Percentiles rank a stretch among this genome's conserved stretches.
These are phyloP conservation scores for Pyricularia sp. DNA, from an alignment of 2,329 filamentous ascomycete genomes.

Conservation along the genomic window DNA sequence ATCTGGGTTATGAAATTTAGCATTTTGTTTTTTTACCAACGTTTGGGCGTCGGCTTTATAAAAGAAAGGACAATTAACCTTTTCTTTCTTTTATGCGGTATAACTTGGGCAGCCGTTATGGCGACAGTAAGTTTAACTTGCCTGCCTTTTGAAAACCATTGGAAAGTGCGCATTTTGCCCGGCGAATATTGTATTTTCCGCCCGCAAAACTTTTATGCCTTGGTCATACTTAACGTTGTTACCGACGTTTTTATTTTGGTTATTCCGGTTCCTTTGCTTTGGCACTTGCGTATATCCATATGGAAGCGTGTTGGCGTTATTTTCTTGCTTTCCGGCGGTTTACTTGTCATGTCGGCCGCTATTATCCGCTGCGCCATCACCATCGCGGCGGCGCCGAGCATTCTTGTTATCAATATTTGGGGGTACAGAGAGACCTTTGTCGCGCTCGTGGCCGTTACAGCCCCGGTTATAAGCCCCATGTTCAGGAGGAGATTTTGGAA, in stretches of 20 bases:
- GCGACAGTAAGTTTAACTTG: neutral
- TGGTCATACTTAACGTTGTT: neutral
- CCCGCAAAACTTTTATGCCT: neutral
- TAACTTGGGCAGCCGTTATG: neutral
- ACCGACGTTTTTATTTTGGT: neutral
- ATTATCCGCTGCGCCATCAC: neutral
- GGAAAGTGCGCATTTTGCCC: neutral
- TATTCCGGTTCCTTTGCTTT: neutral
- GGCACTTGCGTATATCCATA: neutral
- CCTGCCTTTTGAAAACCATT: neutral
- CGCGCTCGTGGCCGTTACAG: neutral
- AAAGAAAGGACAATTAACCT: neutral
- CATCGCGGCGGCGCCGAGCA: neutral
- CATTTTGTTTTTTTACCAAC: neutral
- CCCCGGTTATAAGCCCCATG: neutral
- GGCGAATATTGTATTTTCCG: neutral
- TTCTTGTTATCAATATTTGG: neutral
- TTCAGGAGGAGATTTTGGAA: neutral
- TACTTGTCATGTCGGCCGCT: conserved; percentile 1
- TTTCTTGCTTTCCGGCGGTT: neutral
- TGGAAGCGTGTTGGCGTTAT: neutral
- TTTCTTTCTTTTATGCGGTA: neutral
- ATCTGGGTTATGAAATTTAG: neutral
- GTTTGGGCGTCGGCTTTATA: neutral
- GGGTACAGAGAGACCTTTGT: neutral